Percentiles rank a stretch among this genome's conserved stretches.
These are phyloP conservation scores for Calonectria naviculata DNA, from an alignment of 2,329 filamentous ascomycete species.

Conservation along the genomic window DNA sequence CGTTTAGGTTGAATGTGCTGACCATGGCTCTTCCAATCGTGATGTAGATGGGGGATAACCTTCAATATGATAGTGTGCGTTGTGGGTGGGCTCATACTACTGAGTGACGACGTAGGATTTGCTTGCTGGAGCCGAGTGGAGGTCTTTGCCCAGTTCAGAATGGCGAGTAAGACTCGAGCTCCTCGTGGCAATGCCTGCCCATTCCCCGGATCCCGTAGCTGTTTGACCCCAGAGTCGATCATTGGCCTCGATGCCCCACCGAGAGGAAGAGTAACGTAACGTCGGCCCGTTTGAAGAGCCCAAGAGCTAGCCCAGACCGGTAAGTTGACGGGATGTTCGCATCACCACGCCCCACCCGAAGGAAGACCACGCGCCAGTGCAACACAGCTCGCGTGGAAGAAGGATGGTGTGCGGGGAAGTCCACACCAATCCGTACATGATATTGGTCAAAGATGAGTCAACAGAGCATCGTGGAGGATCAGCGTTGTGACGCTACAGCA, in stretches of 20 bases:
- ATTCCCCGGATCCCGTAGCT: no score
- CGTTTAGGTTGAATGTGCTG: neutral
- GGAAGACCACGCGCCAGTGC: neutral
- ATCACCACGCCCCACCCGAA: neutral
- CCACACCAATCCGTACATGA: no score
- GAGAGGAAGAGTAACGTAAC: neutral
- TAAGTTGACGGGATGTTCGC: neutral
- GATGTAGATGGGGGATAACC: neutral
- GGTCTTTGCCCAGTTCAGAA: neutral
- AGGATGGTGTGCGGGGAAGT: neutral
- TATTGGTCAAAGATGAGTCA: no score
- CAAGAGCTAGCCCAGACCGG: neutral
- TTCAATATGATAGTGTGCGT: neutral
- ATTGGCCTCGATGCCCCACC: neutral
- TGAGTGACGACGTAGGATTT: neutral
- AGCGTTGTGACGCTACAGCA: no score
- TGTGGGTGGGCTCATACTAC: neutral
- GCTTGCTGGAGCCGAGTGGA: neutral
- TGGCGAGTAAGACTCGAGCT: neutral
- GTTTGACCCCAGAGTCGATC: neutral
- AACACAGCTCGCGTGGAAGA: neutral
- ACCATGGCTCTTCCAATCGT: neutral
- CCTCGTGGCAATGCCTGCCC: no score
- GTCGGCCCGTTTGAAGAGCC: neutral
- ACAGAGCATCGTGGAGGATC: no score